phyloP scores from a whole-genome alignment of 768 basidiomycete species.

The Hypholoma fasciculare region DNA sequence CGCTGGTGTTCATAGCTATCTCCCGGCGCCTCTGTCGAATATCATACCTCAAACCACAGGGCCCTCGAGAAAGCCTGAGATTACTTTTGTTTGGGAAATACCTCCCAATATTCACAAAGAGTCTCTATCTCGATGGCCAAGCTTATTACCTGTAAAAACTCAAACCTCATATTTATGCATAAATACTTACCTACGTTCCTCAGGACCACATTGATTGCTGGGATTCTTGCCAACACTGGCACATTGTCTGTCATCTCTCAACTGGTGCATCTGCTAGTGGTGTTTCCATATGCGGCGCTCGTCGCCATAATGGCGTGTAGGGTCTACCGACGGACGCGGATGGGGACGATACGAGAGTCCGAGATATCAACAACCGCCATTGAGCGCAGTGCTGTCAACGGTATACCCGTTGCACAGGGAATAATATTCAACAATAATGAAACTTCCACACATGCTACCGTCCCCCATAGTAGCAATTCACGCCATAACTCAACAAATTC shows the following conservation, averaged over 20 bases:
- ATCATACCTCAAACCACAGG: neutral
- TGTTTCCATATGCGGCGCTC: neutral
- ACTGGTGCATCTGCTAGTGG: neutral
- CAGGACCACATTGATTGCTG: neutral
- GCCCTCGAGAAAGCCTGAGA: neutral
- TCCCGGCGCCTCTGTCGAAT: neutral
- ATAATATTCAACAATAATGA: too few relatives aligned
- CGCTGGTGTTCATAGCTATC: neutral
- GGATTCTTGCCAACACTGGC: neutral
- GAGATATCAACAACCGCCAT: neutral
- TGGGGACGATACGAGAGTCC: neutral
- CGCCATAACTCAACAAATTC: too few relatives aligned
- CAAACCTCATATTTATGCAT: neutral
- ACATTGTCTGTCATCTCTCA: neutral
- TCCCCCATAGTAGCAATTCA: too few relatives aligned
- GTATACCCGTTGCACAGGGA: neutral
- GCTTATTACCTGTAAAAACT: neutral
- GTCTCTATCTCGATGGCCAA: neutral
- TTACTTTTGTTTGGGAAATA: neutral
- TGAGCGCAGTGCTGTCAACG: neutral
- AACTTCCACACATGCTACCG: too few relatives aligned
- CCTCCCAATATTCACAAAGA: neutral
- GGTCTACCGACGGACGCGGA: neutral
- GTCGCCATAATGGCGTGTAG: neutral
- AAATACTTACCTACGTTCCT: neutral